These are phyloP conservation scores for Xylaria telfairii DNA, from an alignment of 495 filamentous ascomycete genomes.

Conservation along the genomic window DNA sequence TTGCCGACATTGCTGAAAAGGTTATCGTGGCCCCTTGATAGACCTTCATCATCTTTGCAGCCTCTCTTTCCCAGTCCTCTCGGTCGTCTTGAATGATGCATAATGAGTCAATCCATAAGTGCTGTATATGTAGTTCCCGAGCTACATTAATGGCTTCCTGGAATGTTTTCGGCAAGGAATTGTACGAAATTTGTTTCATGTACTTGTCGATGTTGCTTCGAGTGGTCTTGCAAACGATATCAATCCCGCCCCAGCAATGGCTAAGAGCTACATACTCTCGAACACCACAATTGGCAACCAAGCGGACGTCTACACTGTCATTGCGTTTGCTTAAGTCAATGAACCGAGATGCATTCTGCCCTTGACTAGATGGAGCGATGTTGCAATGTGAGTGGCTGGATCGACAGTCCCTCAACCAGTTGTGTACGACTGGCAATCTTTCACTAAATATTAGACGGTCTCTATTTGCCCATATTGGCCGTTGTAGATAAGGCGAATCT, in stretches of 20 bases:
- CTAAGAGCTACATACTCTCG: not conserved
- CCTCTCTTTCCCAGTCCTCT: not conserved
- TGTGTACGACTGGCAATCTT: not conserved
- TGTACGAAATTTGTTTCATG: not conserved
- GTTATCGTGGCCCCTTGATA: not conserved
- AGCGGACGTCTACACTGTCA: not conserved
- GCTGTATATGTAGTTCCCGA: not conserved
- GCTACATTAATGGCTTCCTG: not conserved
- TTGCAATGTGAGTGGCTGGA: not conserved
- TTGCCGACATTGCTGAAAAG: not conserved
- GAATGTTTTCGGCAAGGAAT: not conserved
- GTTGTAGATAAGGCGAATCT: not conserved
- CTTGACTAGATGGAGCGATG: not conserved
- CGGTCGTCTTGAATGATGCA: not conserved
- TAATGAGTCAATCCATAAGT: not conserved
- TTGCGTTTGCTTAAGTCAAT: not conserved
- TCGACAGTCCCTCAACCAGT: not conserved
- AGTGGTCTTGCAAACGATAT: not conserved
- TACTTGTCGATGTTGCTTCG: not conserved
- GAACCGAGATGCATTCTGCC: not conserved
- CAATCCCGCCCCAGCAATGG: not conserved
- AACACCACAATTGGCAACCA: not conserved
- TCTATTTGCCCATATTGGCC: not conserved
- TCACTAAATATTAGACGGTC: not conserved
- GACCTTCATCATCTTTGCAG: not conserved